Conservation (phyloP, 1,139 yeast genomes). For the Scheffersomyces titani region DNA sequence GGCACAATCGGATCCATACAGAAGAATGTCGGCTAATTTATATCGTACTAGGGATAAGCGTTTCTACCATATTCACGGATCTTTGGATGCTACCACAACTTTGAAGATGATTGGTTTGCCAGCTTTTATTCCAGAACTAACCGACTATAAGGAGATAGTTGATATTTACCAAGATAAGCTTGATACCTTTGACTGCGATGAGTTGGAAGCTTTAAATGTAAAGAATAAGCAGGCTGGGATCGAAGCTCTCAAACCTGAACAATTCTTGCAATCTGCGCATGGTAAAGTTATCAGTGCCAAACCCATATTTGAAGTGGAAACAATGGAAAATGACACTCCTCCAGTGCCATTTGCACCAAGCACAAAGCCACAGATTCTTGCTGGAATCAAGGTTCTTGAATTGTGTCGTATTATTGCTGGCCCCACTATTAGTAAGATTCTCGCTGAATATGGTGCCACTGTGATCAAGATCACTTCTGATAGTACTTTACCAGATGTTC, state of each 20-base stretch:
- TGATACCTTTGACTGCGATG: conserved; percentile 19
- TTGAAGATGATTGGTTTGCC: conserved; percentile 35
- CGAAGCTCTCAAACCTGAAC: conserved; percentile 25
- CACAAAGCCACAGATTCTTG: conserved; percentile 21
- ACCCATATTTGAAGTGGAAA: conserved; percentile 23
- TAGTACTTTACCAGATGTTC: conserved; percentile 26
- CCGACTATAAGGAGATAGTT: conserved; percentile 24
- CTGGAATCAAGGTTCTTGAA: conserved; percentile 31
- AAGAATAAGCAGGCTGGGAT: conserved; percentile 29
- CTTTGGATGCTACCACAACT: conserved; percentile 30
- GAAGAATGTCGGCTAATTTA: conserved; percentile 33
- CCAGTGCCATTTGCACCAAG: conserved; percentile 18
- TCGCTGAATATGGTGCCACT: conserved; percentile 34
- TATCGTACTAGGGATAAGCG: conserved; percentile 30
- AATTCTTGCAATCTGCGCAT: conserved; percentile 26
- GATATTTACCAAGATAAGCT: conserved; percentile 20
- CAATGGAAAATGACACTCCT: conserved; percentile 22
- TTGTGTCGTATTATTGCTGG: conserved; percentile 35
- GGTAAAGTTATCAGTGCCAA: conserved; percentile 20
- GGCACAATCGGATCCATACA: conserved; percentile 28
- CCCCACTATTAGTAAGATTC: conserved; percentile 28
- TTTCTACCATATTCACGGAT: conserved; percentile 34
- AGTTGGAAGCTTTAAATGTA: conserved; percentile 19
- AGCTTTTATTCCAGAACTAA: conserved; percentile 18
- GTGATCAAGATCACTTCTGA: conserved; percentile 29